Evolutionary conservation across 2,329 filamentous ascomycete genomes (phyloP), one percentile per base, ranked within the genome.

Genomic region (Nemania sp.): DNA sequence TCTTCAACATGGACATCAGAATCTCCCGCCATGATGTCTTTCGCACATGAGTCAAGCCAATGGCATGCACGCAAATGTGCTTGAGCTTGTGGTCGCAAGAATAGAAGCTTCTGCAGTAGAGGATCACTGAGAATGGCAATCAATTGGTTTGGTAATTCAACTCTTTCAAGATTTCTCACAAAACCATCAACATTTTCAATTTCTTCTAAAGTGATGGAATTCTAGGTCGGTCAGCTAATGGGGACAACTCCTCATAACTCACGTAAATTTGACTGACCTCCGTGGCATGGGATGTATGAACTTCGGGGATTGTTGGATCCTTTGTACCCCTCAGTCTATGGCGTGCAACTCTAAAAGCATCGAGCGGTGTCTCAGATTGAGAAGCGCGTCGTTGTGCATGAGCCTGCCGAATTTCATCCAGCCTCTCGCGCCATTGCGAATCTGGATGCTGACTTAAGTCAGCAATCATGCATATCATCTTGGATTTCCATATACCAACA

Each of bases 141-240:
- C 2, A 95, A 77, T 70, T 96, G 91, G 59, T 89, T 91, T 0
- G 91, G 91, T 34, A 91, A 74, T 69, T 94, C 89, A 22, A 96
- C 85, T 61, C 80, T 88, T 62, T 95, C 90, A 7, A 96, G 71
- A 52, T 82, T 88, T 39, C 82, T 80, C 5, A 91, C 86, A 55
- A 96, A 86, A 44, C 83, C 78, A 20, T 83, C 76, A 11, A 85
- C 84, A 56, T 79, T 86, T 62, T 91, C 87, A 49, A 95, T 83
- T 65, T 95, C 91, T 66, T 95, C 90, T 5, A 95, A 72, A 3
- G 83, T 88, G 4, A 86, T 74, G 1, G 84, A 86, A 52, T 77
- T 74, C 80, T 86, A 43, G 5, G 33, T 53, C 28, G 49, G 71
- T 36, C 65, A 75, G 57, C 68, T 7, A 68, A 22, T 9, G 9